phyloP scores from a whole-genome alignment of 352 stramenopile genomes.

The Phytophthora cactorum region DNA sequence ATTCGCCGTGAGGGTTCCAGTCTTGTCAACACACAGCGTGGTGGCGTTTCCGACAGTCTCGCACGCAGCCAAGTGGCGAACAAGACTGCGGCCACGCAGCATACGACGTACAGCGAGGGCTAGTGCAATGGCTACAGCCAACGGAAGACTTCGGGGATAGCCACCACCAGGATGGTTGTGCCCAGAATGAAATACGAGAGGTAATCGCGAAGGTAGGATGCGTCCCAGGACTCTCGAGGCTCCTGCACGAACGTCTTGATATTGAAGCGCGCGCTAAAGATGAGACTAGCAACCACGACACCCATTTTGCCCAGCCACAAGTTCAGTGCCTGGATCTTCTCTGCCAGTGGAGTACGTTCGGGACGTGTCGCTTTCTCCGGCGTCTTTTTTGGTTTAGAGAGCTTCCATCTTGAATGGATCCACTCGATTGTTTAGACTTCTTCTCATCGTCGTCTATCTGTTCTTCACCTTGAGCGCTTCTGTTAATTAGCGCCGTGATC shows the following conservation, averaged over 20 bases:
- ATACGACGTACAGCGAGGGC: slow-evolving; percentile 94
- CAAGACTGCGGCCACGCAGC: slow-evolving; percentile 96
- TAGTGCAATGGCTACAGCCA: slow-evolving; percentile 91
- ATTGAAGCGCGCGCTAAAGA: slow-evolving; percentile 65
- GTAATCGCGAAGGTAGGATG: slow-evolving; percentile 49
- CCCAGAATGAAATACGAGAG: slow-evolving; percentile 89
- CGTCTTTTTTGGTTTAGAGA: slow-evolving; percentile 6
- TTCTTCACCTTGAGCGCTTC: slow-evolving; percentile 19
- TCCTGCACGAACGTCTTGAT: slow-evolving; percentile 66
- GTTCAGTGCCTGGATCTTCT: slow-evolving; percentile 81
- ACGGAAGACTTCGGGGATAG: slow-evolving; percentile 91
- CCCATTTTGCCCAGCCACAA: slow-evolving; percentile 73
- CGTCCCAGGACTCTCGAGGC: slow-evolving; percentile 43
- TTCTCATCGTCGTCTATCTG: slow-evolving; percentile 8
- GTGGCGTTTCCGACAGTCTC: slow-evolving; percentile 98
- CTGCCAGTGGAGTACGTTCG: slow-evolving; percentile 62
- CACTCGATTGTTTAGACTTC: neutral
- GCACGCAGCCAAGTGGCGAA: slow-evolving; percentile 95
- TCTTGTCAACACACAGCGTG: slow-evolving; percentile 97
- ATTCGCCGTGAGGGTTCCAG: slow-evolving; percentile 96
- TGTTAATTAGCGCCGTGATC: slow-evolving; percentile 78
- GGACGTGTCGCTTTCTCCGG: slow-evolving; percentile 20
- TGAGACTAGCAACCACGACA: slow-evolving; percentile 58
- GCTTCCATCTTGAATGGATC: slow-evolving; percentile 45
- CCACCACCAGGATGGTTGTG: slow-evolving; percentile 83